Conservation (phyloP, 2,329 filamentous ascomycete genomes). For the Septoria petroselini region DNA sequence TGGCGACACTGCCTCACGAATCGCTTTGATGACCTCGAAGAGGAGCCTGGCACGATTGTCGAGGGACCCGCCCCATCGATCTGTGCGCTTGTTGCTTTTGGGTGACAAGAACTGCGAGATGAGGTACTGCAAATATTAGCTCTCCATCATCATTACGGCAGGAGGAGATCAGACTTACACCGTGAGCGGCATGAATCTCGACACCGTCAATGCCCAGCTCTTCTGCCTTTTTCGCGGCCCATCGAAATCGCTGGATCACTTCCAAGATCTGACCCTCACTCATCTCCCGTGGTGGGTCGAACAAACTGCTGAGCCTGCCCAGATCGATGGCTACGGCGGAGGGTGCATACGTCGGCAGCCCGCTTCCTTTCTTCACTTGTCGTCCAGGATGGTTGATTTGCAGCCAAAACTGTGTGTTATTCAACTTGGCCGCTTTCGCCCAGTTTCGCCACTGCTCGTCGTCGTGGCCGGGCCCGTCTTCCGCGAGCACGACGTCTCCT, state of each 20-base stretch:
- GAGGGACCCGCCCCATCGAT: constrained; percentile 41
- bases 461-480: constrained; percentile 1
- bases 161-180: constrained; percentile 10
- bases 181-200: constrained; percentile 35
- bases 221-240: constrained; percentile 37
- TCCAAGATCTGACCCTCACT: constrained; percentile 15
- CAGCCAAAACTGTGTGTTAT: constrained; percentile 16
- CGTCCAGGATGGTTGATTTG: constrained; percentile 25
- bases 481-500: constrained; percentile 14
- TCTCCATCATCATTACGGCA: no score
- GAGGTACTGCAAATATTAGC: constrained; percentile 30
- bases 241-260: constrained; percentile 17
- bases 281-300: constrained; percentile 17
- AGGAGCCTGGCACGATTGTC: constrained; percentile 40
- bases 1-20: constrained; percentile 14
- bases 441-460: constrained; percentile 7
- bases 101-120: constrained; percentile 40
- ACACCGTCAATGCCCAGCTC: constrained; percentile 25
- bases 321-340: constrained; percentile 15
- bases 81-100: constrained; percentile 39
- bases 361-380: constrained; percentile 17
- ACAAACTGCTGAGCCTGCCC: constrained; percentile 14
- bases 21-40: constrained; percentile 36
- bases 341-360: constrained; percentile 15
- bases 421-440: constrained; percentile 4